A percentile compares a stretch with the other conserved stretches of the same genome.
Conservation (phyloP, 441 rosid genomes). For the Gossypium lobatum region DNA sequence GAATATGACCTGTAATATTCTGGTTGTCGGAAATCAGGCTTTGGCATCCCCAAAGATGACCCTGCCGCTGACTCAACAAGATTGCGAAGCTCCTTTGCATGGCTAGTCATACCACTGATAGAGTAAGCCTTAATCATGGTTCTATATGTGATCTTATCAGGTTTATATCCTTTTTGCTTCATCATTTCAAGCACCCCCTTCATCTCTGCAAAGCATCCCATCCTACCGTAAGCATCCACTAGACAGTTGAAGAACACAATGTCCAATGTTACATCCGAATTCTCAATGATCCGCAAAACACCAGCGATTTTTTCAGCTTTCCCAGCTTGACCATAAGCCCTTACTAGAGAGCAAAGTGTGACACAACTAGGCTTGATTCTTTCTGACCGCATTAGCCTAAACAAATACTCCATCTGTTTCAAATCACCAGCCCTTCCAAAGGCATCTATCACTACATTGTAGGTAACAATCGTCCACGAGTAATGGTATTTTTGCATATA, state of each 20-base stretch:
- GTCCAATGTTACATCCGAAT: conserved; percentile 67
- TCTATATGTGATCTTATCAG: conserved; percentile 74
- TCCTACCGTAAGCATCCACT: conserved; percentile 78
- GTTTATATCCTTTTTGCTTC: conserved; percentile 60
- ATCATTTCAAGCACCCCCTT: conserved; percentile 70
- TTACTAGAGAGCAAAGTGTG: conserved; percentile 72
- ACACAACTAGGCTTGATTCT: conserved; percentile 77
- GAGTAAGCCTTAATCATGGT: conserved; percentile 79
- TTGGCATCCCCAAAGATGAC: conserved; percentile 26
- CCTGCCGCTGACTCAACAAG: conserved; percentile 35
- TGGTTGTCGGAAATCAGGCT: conserved; percentile 46
- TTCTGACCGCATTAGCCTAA: conserved; percentile 79
- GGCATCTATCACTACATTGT: conserved; percentile 85
- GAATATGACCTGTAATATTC: neutral
- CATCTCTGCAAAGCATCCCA: conserved; percentile 82
- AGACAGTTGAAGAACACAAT: conserved; percentile 78
- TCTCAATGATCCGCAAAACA: conserved; percentile 67
- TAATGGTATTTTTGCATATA: conserved; percentile 88
- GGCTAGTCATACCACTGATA: conserved; percentile 55
- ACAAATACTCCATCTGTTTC: conserved; percentile 82
- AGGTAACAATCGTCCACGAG: conserved; percentile 87
- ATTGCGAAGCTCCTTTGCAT: conserved; percentile 50
- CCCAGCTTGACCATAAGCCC: conserved; percentile 70
- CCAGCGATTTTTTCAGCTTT: conserved; percentile 63
- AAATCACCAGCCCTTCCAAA: conserved; percentile 82